Evolutionary conservation across 768 basidiomycete species (phyloP), one percentile per base, ranked within the genome.

Genomic region (Mrakia gelida): DNA sequence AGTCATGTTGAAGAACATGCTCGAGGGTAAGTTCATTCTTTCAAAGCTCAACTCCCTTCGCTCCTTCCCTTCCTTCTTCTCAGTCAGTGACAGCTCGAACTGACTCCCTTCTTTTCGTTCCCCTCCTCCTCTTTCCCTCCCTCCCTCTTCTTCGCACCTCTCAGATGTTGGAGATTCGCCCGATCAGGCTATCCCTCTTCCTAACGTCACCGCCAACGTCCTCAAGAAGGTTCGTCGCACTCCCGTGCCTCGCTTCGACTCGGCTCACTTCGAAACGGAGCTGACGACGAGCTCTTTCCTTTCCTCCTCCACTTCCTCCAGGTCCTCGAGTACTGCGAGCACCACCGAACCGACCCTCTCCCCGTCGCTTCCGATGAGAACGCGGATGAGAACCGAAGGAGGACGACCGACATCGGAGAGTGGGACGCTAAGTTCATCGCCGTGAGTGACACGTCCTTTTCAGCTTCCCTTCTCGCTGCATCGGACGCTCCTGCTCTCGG

Each of bases 301-400:
- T 81, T 9, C 81, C 79, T 34, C 30, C 3, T 3, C 52, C 62
- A 21, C 30, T n/a, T 61, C 61, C n/a, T 26, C 26, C 72, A 99
- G 94, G 95, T 98, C 79, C 88, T 99, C 43, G 96, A 99, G 84
- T 99, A 97, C 88, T 98, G 97, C 89, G 95, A 98, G 83, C 95
- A 98, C 86, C 97, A 99, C 86, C 92, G 93, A 81, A 92, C 92
- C 81, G 97, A 99, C 85, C 94, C 95, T n/a, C 89, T 98, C 59
- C 97, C 97, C 26, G 87, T 91, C 59, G 88, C 91, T 15, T 91
- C 93, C 81, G 89, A 90, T 81, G 90, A 87, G 79, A 91, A 92
- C 81, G 74, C 78, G 18, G 96, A 98, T 79, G 97, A 98, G 86
- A 92, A 92, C 7, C 91, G 96, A 86, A 95, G 96, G 86, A 92